Conservation (phyloP, 2,329 filamentous ascomycete genomes). For the Dothideomycetidae sp. region DNA sequence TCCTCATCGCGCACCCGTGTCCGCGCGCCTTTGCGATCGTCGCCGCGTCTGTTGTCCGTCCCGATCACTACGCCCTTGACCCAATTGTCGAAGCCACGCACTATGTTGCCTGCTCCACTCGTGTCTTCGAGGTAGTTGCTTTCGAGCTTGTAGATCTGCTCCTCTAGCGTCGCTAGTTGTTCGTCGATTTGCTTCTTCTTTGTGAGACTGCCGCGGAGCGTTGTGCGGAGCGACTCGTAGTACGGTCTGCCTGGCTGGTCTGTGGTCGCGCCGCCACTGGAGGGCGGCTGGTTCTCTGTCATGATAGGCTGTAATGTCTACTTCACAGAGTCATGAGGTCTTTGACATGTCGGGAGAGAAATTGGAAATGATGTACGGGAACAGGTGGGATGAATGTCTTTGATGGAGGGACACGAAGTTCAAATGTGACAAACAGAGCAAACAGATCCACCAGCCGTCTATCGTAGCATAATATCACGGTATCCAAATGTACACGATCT, state of each 20-base stretch:
- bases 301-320: too few relatives aligned
- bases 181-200: constrained; percentile 51
- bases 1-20: constrained; percentile 53
- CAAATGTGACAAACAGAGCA: too few relatives aligned
- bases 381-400: too few relatives aligned
- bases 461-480: too few relatives aligned
- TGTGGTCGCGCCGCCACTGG: constrained; percentile 22
- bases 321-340: too few relatives aligned
- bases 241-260: constrained; percentile 41
- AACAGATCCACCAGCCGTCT: too few relatives aligned
- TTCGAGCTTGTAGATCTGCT: constrained; percentile 72
- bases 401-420: too few relatives aligned
- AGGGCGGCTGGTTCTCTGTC: constrained; percentile 34
- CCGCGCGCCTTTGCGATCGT: constrained; percentile 51
- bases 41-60: constrained; percentile 22
- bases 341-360: too few relatives aligned
- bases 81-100: constrained; percentile 95
- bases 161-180: constrained; percentile 43
- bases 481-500: too few relatives aligned
- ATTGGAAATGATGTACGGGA: too few relatives aligned
- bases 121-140: constrained; percentile 83
- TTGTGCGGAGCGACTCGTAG: constrained; percentile 57
- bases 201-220: constrained; percentile 51
- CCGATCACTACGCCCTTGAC: constrained; percentile 61
- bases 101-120: constrained; percentile 75